Base-by-base conservation (phyloP, 306 rosid species). In the Glycyrrhiza uralensis region DNA sequence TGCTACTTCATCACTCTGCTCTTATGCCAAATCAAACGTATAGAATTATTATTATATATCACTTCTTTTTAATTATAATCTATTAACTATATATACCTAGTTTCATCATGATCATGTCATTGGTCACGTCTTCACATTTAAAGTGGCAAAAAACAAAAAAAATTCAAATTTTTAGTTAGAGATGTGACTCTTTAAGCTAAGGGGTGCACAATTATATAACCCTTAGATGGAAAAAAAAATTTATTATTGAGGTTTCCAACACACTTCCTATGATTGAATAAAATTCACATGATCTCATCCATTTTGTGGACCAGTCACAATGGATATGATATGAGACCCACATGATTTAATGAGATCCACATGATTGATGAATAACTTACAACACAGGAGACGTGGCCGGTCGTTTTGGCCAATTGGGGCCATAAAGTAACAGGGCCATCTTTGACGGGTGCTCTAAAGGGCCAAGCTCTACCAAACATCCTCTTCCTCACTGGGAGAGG, bases 391-490 rank as follows among this genome's bases (percentile, higher is more conserved):
- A 69, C 39, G 12, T 63, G 63, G 1, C 1, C 2, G 12, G 10
- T 22, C 3, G 2, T 30, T 23, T 35, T 0, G 19, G 79, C 23
- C 44, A 12, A 86, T 28, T 87, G 75, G 14, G 94, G 93, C 94
- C 97, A 92, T 14, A 77, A 45, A 3, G 94, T 80, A 52, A 92
- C 86, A 39, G 41, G 56, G n/a, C 94, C 97, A 1, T 79, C 80
- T 66, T 70, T 72, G 2, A 83, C 86, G 0, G 93, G 87, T 9
- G 90, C 93, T 60, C 76, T 3, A 9, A 77, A 78, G 5, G 96
- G 97, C 97, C 97, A 89, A 28, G 97, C 94, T 8, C 96, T 81
- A 0, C 96, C 96, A 52, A 86, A 87, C 78, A 89, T 87, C 59
- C 96, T 84, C 51, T 80, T 86, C 44, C 97, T 86, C 17, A 92